Base-by-base conservation (phyloP, 2,329 filamentous ascomycete genomes). In the Drechslerella coelobrocha region DNA sequence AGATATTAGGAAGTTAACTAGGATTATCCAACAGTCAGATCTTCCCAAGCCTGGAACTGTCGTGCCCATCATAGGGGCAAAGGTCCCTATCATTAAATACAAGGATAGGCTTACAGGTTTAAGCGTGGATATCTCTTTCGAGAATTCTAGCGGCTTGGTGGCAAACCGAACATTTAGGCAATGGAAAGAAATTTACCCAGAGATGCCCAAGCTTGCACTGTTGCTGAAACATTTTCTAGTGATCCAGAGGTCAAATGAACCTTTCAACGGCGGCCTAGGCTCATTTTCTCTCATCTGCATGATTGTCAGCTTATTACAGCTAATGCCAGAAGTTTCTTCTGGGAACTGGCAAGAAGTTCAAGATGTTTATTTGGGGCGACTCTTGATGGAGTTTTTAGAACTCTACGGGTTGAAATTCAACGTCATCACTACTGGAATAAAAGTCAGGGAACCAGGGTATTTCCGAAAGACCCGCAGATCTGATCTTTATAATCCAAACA, bases 231-330 rank as follows among this genome's bases (percentile, higher is more conserved):
- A 99, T 74, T 92, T 95, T 68, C 82, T 99, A 24, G 83, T 89
- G 37, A 95, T 99, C 86, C 87, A 92, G 72, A 90, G 88, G 0
- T 82, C 97, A 56, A 97, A 97, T 75, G 94, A 99, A 78, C 92
- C 96, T 2, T 89, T 90, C 41, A 90, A 87, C 71, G 94, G 94
- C 61, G 94, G 94, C 1, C 86, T 99, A 56, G 94, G 94, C 59
- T 94, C 94, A 1, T 97, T 97, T 77, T 91, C 92, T 0, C 89
- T 96, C 73, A 97, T 93, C 61, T 99, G 94, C 81, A 83, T 99
- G 72, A 90, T 97, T 4, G 90, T 94, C 66, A 94, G 90, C 81
- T 87, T 96, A 79, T 81, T 97, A 50, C 90, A 96, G 77, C 83
- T 90, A 73, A 86, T 92, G 82, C 90, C 91, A 8, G 84, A 88